These are phyloP conservation scores for Anisodus tanguticus DNA, from an alignment of 257 asterid genomes.

Conservation along the genomic window DNA sequence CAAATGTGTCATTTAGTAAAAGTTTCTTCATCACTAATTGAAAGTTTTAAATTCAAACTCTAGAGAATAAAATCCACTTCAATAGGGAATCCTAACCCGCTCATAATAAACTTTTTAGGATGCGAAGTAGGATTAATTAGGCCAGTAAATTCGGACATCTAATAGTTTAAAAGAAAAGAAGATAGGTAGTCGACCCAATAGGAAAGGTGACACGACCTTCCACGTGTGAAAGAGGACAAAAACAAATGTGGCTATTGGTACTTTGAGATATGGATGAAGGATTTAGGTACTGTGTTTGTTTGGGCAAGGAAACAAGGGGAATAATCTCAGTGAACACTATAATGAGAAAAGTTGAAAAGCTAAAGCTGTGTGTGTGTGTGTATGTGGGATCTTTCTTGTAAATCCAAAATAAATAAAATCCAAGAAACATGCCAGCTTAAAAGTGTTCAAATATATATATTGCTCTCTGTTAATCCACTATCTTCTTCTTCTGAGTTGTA, in stretches of 20 bases:
- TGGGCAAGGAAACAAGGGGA: constrained; percentile 29
- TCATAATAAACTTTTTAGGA: too few relatives aligned
- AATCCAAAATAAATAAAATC: constrained; percentile 26
- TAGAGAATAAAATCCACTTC: not conserved
- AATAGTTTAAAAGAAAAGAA: too few relatives aligned
- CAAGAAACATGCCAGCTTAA: constrained; percentile 28
- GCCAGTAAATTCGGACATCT: too few relatives aligned
- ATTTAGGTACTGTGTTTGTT: constrained; percentile 17
- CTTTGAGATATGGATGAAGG: not conserved
- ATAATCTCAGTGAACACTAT: constrained; percentile 14
- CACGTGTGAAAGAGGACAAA: constrained; percentile 24
- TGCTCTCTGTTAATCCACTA: constrained; percentile 26
- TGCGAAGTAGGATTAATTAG: too few relatives aligned
- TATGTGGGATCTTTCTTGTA: not conserved
- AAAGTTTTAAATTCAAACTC: too few relatives aligned
- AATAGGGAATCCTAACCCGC: too few relatives aligned
- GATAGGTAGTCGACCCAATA: too few relatives aligned
- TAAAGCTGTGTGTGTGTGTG: not conserved
- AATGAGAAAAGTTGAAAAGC: constrained; percentile 3
- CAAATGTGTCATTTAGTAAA: not conserved
- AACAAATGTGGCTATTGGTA: not conserved
- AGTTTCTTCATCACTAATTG: too few relatives aligned
- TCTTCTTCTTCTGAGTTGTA: not conserved
- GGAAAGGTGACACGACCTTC: not conserved
- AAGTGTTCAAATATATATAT: constrained; percentile 11